phyloP scores from a whole-genome alignment of 306 rosid species.

The Prunus fruticosa region DNA sequence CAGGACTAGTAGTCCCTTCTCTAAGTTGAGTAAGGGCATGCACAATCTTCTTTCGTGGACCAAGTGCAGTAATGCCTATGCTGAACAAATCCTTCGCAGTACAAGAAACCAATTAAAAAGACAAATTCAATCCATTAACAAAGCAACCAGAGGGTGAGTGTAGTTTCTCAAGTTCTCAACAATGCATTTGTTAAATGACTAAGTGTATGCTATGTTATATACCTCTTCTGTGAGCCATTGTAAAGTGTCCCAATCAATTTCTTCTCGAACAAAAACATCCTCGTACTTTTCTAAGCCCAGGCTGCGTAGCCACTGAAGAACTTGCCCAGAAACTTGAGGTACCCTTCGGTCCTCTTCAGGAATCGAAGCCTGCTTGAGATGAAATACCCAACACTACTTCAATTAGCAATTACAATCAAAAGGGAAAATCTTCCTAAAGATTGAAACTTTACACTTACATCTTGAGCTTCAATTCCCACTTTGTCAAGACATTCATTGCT shows the following conservation, averaged over 20 bases:
- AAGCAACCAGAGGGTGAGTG: not conserved
- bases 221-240: slow-evolving; percentile 90
- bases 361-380: slow-evolving; percentile 37
- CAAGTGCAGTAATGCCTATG: slow-evolving; percentile 81
- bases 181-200: too few relatives aligned
- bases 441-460: slow-evolving; percentile 33
- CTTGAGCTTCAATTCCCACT: slow-evolving; percentile 33
- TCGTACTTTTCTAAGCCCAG: slow-evolving; percentile 69
- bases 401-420: not conserved
- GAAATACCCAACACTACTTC: not conserved
- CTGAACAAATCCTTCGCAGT: slow-evolving; percentile 63
- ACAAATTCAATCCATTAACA: not conserved
- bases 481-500: slow-evolving; percentile 72
- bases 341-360: slow-evolving; percentile 23
- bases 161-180: too few relatives aligned
- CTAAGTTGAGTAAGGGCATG: slow-evolving; percentile 65
- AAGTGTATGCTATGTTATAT: not conserved
- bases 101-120: slow-evolving; percentile 1
- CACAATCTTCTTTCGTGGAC: slow-evolving; percentile 84
- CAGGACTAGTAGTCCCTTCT: slow-evolving; percentile 34
- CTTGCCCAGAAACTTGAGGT: slow-evolving; percentile 31
- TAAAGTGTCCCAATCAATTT: slow-evolving; percentile 77
- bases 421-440: not conserved
- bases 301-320: slow-evolving; percentile 48
- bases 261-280: slow-evolving; percentile 67